Evolutionary conservation across 106 monocot species (phyloP).

Genomic region (Ottelia alismoides): DNA sequence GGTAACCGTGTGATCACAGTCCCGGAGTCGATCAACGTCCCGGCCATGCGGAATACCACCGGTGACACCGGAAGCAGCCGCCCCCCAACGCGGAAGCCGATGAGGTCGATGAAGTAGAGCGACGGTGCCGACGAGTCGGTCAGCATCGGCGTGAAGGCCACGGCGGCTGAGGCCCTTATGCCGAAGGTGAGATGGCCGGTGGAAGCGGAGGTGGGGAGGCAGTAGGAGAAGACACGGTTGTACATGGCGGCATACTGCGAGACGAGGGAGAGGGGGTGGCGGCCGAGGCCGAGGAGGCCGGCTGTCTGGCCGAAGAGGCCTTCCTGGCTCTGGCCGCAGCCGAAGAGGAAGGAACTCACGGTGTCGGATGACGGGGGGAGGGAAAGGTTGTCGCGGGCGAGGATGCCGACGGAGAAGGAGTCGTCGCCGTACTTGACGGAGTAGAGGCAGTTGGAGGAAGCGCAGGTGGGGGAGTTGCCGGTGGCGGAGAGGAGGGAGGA

Average conservation of each 20-base stretch:
- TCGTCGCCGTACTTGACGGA: slow-evolving; percentile 8
- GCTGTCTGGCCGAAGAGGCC: slow-evolving; percentile 8
- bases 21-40: slow-evolving; percentile 17
- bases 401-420: slow-evolving; percentile 6
- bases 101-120: slow-evolving; percentile 6
- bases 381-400: slow-evolving; percentile 6
- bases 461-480: background rate
- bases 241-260: background rate
- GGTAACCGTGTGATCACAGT: slow-evolving; percentile 20
- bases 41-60: background rate
- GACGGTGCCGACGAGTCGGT: background rate
- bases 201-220: slow-evolving; percentile 8
- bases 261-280: slow-evolving; percentile 3
- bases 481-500: no score
- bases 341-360: slow-evolving; percentile 11
- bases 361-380: background rate
- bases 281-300: slow-evolving; percentile 12
- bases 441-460: slow-evolving; percentile 7
- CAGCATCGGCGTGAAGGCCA: slow-evolving; percentile 9
- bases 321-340: slow-evolving; percentile 18
- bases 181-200: slow-evolving; percentile 13
- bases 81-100: slow-evolving; percentile 10
- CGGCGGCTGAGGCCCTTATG: background rate
- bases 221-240: slow-evolving; percentile 18
- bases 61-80: background rate